A percentile compares a stretch with the other conserved stretches of the same genome.
These are phyloP conservation scores for Leucosporidium scottii DNA, from an alignment of 768 basidiomycete species.

Conservation along the genomic window DNA sequence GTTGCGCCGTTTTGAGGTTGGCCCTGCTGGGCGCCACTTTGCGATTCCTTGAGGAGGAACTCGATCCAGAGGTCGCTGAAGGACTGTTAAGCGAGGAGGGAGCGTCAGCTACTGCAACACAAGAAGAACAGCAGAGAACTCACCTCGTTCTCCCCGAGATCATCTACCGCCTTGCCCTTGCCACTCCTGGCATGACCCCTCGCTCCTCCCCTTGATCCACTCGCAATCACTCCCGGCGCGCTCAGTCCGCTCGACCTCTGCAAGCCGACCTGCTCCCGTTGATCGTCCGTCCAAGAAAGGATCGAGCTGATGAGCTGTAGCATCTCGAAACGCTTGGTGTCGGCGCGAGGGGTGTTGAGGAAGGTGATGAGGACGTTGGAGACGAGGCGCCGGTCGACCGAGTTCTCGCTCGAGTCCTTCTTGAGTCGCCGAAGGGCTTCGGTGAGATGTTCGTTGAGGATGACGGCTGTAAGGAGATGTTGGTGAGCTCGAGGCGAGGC, in stretches of 20 bases:
- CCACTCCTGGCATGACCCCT: conserved; percentile 31
- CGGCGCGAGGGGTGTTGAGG: conserved; percentile 79
- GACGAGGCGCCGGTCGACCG: conserved; percentile 84
- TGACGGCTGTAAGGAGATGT: conserved; percentile 58
- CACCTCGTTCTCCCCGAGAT: conserved; percentile 34
- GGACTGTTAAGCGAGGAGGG: conserved; percentile 51
- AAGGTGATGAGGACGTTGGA: conserved; percentile 90
- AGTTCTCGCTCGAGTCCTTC: conserved; percentile 71
- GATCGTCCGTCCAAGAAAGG: conserved; percentile 83
- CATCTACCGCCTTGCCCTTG: conserved; percentile 27
- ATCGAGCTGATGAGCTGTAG: conserved; percentile 77
- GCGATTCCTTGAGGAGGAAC: conserved; percentile 78
- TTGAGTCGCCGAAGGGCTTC: conserved; percentile 93
- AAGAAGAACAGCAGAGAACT: background rate
- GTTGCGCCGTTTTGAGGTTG: no score
- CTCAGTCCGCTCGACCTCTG: conserved; percentile 24
- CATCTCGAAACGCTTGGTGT: conserved; percentile 96
- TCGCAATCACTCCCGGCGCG: conserved; percentile 23
- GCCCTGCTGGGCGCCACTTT: no score
- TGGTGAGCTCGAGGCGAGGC: conserved; percentile 7
- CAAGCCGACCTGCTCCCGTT: conserved; percentile 84
- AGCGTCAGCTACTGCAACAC: background rate
- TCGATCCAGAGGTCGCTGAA: conserved; percentile 98
- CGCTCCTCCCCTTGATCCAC: conserved; percentile 15
- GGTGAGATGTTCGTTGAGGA: conserved; percentile 94